A percentile compares a stretch with the other conserved stretches of the same genome.
Evolutionary conservation across 2,329 filamentous ascomycete species (phyloP).

Genomic region (Exutisphaerella laricina): DNA sequence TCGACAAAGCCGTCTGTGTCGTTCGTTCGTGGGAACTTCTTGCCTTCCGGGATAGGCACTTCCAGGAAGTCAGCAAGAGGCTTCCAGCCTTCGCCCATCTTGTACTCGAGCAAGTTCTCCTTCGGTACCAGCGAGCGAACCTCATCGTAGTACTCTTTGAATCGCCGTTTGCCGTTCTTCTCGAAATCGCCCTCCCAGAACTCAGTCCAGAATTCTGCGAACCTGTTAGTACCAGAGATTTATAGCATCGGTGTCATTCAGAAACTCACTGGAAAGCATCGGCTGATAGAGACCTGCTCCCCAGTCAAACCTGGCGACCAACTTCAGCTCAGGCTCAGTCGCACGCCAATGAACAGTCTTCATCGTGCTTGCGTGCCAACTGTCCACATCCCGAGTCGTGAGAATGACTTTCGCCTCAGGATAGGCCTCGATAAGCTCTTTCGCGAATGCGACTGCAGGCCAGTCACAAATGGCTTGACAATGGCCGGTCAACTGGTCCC

Average conservation of each 20-base stretch:
- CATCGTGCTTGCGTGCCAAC: slow-evolving; percentile 59
- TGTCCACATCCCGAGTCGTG: slow-evolving; percentile 60
- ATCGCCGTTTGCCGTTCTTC: slow-evolving; percentile 59
- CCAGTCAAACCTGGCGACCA: slow-evolving; percentile 55
- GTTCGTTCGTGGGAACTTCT: slow-evolving; percentile 48
- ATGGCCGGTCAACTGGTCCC: slow-evolving; percentile 62
- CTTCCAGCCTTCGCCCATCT: slow-evolving; percentile 50
- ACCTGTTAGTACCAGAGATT: slow-evolving; percentile 9
- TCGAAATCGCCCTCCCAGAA: slow-evolving; percentile 65
- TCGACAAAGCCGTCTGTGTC: slow-evolving; percentile 52
- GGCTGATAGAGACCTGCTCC: slow-evolving; percentile 63
- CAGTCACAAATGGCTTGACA: slow-evolving; percentile 64
- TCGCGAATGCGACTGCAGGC: slow-evolving; percentile 62
- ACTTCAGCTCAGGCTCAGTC: slow-evolving; percentile 55
- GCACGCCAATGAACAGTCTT: slow-evolving; percentile 64
- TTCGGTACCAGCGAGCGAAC: slow-evolving; percentile 44
- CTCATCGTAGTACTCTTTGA: slow-evolving; percentile 51
- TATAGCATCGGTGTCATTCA: slow-evolving; percentile 5
- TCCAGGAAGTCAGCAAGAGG: slow-evolving; percentile 52
- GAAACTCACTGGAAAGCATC: slow-evolving; percentile 53
- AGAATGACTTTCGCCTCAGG: slow-evolving; percentile 67
- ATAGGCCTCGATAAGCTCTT: slow-evolving; percentile 65
- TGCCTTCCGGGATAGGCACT: slow-evolving; percentile 45
- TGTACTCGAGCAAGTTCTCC: slow-evolving; percentile 50
- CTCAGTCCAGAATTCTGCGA: slow-evolving; percentile 57